Conservation (phyloP, 306 rosid species). For the Vigna nakashimae region DNA sequence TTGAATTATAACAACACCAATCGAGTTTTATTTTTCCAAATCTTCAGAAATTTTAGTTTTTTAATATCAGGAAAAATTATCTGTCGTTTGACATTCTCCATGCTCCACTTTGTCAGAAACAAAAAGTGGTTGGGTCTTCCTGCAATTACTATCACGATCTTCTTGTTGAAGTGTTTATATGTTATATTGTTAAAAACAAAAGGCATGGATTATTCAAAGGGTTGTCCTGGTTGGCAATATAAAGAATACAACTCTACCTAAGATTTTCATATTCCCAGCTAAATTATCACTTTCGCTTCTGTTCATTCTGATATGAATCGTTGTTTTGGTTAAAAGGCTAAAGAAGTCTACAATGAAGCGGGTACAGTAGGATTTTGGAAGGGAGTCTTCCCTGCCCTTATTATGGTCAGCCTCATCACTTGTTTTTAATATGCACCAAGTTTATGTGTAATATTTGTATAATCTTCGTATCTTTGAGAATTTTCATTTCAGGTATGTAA, state of each 20-base stretch:
- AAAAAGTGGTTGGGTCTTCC: slow-evolving; percentile 16
- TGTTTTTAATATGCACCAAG: slow-evolving; percentile 16
- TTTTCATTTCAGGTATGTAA: slow-evolving; percentile 71
- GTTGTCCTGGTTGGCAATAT: slow-evolving; percentile 1
- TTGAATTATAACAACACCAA: slow-evolving; percentile 14
- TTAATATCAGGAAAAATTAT: neutral
- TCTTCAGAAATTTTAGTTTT: neutral
- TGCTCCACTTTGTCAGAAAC: slow-evolving; percentile 27
- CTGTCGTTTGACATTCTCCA: slow-evolving; percentile 12
- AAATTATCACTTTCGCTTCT: slow-evolving; percentile 12
- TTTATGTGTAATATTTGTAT: slow-evolving; percentile 16
- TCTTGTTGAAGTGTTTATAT: neutral
- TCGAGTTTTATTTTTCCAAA: slow-evolving; percentile 10
- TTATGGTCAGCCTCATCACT: slow-evolving; percentile 66
- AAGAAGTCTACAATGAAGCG: slow-evolving; percentile 71
- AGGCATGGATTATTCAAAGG: neutral
- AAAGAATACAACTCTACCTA: neutral
- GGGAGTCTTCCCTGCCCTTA: slow-evolving; percentile 84
- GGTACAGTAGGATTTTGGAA: slow-evolving; percentile 84
- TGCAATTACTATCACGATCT: neutral
- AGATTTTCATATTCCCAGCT: slow-evolving; percentile 14
- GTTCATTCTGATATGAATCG: slow-evolving; percentile 31
- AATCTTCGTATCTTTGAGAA: slow-evolving; percentile 23
- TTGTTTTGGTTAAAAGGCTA: slow-evolving; percentile 54
- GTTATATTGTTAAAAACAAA: slow-evolving; percentile 3